Evolutionary conservation across 106 monocot genomes (phyloP).

Genomic region (Phalaenopsis aphrodite): DNA sequence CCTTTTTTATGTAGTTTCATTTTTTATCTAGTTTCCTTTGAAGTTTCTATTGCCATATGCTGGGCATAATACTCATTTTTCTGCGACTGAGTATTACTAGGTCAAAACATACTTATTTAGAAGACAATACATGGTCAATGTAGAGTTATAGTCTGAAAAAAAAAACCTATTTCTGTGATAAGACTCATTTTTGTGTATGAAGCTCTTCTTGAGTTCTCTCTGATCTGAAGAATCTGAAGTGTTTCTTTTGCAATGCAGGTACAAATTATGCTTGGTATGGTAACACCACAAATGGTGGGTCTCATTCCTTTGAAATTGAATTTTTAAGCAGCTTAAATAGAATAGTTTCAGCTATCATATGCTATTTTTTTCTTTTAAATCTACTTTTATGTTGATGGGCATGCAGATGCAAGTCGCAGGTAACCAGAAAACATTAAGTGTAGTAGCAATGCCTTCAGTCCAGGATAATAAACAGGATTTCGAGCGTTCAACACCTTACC

Average conservation of each 20-base stretch:
- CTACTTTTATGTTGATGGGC: not conserved
- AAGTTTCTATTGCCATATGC: not conserved
- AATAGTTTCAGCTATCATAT: not conserved
- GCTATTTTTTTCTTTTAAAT: not conserved
- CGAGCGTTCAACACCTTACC: slow-evolving; percentile 23
- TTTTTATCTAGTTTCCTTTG: not conserved
- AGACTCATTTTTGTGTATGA: not conserved
- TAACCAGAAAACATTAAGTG: slow-evolving; percentile 27
- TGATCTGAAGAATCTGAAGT: not conserved
- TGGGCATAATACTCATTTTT: not conserved
- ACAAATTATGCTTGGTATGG: slow-evolving; percentile 88
- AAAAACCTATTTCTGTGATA: not conserved
- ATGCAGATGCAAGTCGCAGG: slow-evolving; percentile 74
- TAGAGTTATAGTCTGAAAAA: not conserved
- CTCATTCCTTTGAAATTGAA: not conserved
- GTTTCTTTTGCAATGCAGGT: slow-evolving; percentile 33
- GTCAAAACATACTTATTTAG: not conserved
- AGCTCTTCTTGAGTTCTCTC: not conserved
- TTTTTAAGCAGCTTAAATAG: slow-evolving; percentile 3
- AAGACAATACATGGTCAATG: not conserved
- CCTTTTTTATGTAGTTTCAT: not conserved
- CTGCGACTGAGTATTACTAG: not conserved
- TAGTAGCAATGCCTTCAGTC: slow-evolving; percentile 9
- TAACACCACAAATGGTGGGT: slow-evolving; percentile 69
- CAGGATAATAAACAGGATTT: slow-evolving; percentile 20